Evolutionary conservation across 1,139 yeast species (phyloP), one percentile per base, ranked within the genome.

Genomic region (Geotrichum phurueaensis): DNA sequence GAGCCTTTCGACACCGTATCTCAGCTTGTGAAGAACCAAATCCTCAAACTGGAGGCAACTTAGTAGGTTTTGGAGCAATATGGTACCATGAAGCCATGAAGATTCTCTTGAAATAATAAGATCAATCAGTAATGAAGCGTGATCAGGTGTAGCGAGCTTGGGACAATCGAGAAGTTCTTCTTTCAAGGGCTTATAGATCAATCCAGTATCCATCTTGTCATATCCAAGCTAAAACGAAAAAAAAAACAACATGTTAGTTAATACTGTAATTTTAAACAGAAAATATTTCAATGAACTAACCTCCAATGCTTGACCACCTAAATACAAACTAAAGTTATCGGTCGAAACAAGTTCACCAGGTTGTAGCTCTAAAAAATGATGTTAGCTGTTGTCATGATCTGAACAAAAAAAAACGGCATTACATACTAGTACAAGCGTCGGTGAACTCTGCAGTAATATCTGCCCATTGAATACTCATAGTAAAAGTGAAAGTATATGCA

Each of bases 191-290:
- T 63, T 59, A 64, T 67, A 75, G 22, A 66, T 63, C 56, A 72
- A 52, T n/a, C 79, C 79, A 3, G 78, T 74, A 63, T 76, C 79
- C 76, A 76, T 74, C 56, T 71, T 69, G 20, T 65, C 68, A 62
- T 72, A 69, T 39, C 77, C 76, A 53, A 76, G 71, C 67, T 64
- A 22, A 31, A 22, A 49, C 2, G 2, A 12, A 51, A 12, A 31
- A 36, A n/a, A 36, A 31, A 13, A 33, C 12, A 33, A 20, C n/a
- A 48, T 20, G 48, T 22, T 22, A 15, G 20, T 29, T 55, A 39
- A n/a, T n/a, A n/a, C n/a, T n/a, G 48, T 20, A 10, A 20, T 3
- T 5, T 5, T 36, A 10, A 22, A 12, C n/a, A 6, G 1, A 29
- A 43, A 47, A 22, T 50, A 22, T 51, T 43, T 45, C 1, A 27